Evolutionary conservation across 2,329 filamentous ascomycete species (phyloP), one percentile per base, ranked within the genome.

Genomic region (Ophiosphaerella korrae): DNA sequence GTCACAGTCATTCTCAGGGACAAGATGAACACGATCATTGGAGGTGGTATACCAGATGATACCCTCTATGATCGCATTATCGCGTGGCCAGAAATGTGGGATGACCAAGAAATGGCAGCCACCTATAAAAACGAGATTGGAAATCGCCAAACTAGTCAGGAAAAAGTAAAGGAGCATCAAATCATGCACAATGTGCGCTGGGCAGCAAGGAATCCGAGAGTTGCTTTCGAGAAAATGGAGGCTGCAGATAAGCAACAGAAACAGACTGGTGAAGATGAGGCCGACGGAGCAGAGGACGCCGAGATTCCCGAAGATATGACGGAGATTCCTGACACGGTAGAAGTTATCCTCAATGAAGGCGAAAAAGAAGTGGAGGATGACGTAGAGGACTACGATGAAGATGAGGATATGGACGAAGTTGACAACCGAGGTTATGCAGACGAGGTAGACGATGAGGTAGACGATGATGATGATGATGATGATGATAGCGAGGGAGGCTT

Each of bases 1-100:
- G 86, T 88, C 38, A 92, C 92, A 64, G 86, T 88, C 2, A 87
- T 96, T 58, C 92, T 97, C 87, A 90, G 92, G 68, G 86, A 87
- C 42, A 97, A 96, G 75, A 86, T 96, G 66, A 71, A 73, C 36
- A 68, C 61, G 14, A 70, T 79, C 13, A 66, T 76, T 36, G 57
- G 58, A 3, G 73, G 73, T 5, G 62, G 70, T n/a, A 57, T 57
- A 29, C 68, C 68, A 16, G 64, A 73, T 24, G 50, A 71, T 26
- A 44, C 57, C 14, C 46, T 70, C 31, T 74, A 73, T 48, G 49
- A 66, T 12, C 66, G 68, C n/a, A 50, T 73, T 29, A 35, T 64
- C 14, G 39, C 57, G 1, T 73, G 70, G 70, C 70, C 71, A 3
- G 66, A 72, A 29, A 32, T 63, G 5, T 72, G 70, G 62, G 65